A percentile compares a stretch with the other conserved stretches of the same genome.
These are phyloP conservation scores for Xerocomus spinulosus DNA, from an alignment of 768 basidiomycete genomes.

Conservation along the genomic window DNA sequence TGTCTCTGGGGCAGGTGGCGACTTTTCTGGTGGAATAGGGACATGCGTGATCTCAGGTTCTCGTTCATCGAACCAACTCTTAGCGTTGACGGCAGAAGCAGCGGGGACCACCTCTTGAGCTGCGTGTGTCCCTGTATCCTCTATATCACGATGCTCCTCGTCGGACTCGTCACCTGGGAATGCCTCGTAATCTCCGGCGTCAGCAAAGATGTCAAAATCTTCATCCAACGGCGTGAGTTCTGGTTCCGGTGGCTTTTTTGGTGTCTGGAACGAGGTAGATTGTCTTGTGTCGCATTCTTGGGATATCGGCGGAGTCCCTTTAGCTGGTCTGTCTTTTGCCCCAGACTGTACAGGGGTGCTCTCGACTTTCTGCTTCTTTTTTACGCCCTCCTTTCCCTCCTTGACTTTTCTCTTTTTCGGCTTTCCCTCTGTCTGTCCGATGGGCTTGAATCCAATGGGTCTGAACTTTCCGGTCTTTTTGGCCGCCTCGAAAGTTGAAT, in stretches of 20 bases:
- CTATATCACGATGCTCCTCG: conserved; percentile 22
- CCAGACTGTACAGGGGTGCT: conserved; percentile 17
- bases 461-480: conserved; percentile 44
- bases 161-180: conserved; percentile 54
- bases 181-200: conserved; percentile 78
- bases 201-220: conserved; percentile 85
- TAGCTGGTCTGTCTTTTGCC: neutral
- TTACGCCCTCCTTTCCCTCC: conserved; percentile 35
- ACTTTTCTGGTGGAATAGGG: conserved; percentile 8
- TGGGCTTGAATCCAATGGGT: conserved; percentile 63
- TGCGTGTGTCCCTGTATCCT: conserved; percentile 14
- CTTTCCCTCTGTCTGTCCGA: conserved; percentile 43
- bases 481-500: conserved; percentile 31
- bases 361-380: conserved; percentile 55
- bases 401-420: conserved; percentile 42
- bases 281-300: neutral
- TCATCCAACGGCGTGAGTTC: conserved; percentile 36
- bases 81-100: conserved; percentile 4
- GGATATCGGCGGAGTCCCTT: neutral
- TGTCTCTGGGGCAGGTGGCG: conserved; percentile 10
- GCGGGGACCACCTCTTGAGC: conserved; percentile 8
- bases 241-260: conserved; percentile 8
- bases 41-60: conserved; percentile 26
- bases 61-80: conserved; percentile 46
- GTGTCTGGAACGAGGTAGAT: conserved; percentile 5